These are phyloP conservation scores for Boletus sp. DNA, from an alignment of 768 basidiomycete species.

Conservation along the genomic window DNA sequence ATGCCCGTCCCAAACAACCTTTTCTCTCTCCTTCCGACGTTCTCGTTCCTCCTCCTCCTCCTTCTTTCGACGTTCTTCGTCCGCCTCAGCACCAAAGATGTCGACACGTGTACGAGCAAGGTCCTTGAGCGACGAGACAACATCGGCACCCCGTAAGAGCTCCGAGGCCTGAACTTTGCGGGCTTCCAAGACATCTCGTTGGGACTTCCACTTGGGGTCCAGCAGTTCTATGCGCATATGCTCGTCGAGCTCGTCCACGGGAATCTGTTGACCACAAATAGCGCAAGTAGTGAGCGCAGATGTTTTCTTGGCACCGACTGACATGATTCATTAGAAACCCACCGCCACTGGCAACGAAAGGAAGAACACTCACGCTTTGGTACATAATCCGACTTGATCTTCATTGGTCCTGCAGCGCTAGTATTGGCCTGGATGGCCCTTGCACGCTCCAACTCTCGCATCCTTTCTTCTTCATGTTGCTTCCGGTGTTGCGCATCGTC, in stretches of 20 bases:
- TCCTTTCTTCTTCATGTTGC: constrained; percentile 63
- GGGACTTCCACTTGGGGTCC: constrained; percentile 98
- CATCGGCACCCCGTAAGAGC: constrained; percentile 87
- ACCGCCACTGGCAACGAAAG: neutral
- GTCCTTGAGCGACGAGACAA: constrained; percentile 87
- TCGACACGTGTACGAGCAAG: constrained; percentile 95
- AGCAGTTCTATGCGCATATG: constrained; percentile 98
- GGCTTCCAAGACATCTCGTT: constrained; percentile 82
- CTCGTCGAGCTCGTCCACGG: constrained; percentile 92
- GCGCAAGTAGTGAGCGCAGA: constrained; percentile 80
- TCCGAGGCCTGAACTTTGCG: constrained; percentile 89
- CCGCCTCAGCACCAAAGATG: constrained; percentile 92
- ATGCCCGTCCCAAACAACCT: constrained; percentile 98
- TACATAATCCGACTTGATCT: constrained; percentile 94
- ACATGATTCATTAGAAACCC: constrained; percentile 6
- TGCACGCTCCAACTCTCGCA: constrained; percentile 70
- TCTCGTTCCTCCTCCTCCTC: constrained; percentile 86
- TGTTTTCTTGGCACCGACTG: constrained; percentile 63
- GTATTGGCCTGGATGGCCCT: constrained; percentile 78
- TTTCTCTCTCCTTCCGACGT: constrained; percentile 84
- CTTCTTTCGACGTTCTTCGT: constrained; percentile 82
- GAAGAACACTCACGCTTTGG: constrained; percentile 70
- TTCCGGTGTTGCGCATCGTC: constrained; percentile 57
- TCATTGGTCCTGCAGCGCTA: constrained; percentile 78
- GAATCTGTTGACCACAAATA: constrained; percentile 94